Evolutionary conservation across 2,329 filamentous ascomycete species (phyloP), one percentile per base, ranked within the genome.

Genomic region (Hirsutella minnesotensis): DNA sequence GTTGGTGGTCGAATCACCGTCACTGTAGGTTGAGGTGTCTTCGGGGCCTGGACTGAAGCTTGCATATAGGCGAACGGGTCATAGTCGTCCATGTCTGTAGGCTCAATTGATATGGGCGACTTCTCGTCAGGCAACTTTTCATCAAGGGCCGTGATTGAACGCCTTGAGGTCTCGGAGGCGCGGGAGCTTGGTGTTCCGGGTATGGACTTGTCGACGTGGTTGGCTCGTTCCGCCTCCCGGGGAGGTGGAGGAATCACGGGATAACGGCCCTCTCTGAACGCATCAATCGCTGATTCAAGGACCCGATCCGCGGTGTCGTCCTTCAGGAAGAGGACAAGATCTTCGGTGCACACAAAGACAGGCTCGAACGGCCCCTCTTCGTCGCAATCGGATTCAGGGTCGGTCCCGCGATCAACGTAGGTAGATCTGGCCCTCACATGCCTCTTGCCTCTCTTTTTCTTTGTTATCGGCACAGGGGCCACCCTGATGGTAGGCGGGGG

Each of bases 241-340:
- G 54, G 45, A 9, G 56, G 55, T 29, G 48, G 43, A 9, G 51
- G 46, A 9, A 54, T 24, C 9, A 57, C 42, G 1, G 59, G 57
- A 40, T 57, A 57, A 16, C 47, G 51, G 2, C 55, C 54, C 13
- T 47, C 41, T 43, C 49, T 56, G 43, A 76, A 72, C 2, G 67
- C 65, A 22, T 61, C 57, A 27, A 79, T 60, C 15, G 72, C 63
- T 1, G 62, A 62, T 19, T 70, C 66, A 2, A 79, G 55, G 0
- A 70, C 52, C 2, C 55, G 46, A 45, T 73, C 64, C 0, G 56
- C 53, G 1, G 58, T 55, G 2, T 67, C 66, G 9, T 68, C 64
- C 13, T 66, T 69, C 43, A 81, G 68, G 38, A 73, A 64, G 20
- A 82, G 62, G 3, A 79, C 64, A 1, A 79, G 53, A 46, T 81